A percentile compares a stretch with the other conserved stretches of the same genome.
Evolutionary conservation across 2,329 filamentous ascomycete species (phyloP).

Genomic region (Emmonsia crescens): DNA sequence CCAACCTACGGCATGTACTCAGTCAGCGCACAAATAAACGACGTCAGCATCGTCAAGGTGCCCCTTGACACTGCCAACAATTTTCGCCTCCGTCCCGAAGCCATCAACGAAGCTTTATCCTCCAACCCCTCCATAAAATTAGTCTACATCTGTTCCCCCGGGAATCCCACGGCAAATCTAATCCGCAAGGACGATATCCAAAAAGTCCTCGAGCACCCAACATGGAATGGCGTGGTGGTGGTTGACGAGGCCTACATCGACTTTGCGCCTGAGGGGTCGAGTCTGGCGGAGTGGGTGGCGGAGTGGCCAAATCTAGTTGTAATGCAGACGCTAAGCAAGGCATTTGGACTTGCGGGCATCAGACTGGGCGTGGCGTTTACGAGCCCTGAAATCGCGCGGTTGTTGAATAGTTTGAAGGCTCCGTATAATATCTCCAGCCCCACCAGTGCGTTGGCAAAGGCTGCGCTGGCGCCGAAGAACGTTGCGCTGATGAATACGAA

Average conservation of each 20-base stretch:
- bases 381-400: conserved; percentile 57
- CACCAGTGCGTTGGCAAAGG: conserved; percentile 67
- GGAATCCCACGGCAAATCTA: conserved; percentile 80
- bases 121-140: conserved; percentile 64
- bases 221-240: conserved; percentile 90
- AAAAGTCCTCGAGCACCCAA: conserved; percentile 67
- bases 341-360: conserved; percentile 90
- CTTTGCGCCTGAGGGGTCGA: conserved; percentile 69
- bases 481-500: conserved; percentile 63
- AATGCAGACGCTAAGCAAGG: conserved; percentile 97
- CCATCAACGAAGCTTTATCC: conserved; percentile 56
- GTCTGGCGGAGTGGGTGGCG: conserved; percentile 79
- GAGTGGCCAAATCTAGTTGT: conserved; percentile 95
- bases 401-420: conserved; percentile 88
- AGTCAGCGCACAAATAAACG: conserved; percentile 90
- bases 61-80: conserved; percentile 60
- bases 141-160: conserved; percentile 85
- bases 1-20: conserved; percentile 98
- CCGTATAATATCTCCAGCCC: conserved; percentile 92
- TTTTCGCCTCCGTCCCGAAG: conserved; percentile 63
- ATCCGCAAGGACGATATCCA: conserved; percentile 65
- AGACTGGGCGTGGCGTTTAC: conserved; percentile 79
- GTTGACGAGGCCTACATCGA: conserved; percentile 96
- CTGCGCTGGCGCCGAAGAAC: conserved; percentile 58
- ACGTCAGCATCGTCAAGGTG: conserved; percentile 76